These are phyloP conservation scores for Neurospora sp. DNA, from an alignment of 2,329 filamentous ascomycete genomes.

Conservation along the genomic window DNA sequence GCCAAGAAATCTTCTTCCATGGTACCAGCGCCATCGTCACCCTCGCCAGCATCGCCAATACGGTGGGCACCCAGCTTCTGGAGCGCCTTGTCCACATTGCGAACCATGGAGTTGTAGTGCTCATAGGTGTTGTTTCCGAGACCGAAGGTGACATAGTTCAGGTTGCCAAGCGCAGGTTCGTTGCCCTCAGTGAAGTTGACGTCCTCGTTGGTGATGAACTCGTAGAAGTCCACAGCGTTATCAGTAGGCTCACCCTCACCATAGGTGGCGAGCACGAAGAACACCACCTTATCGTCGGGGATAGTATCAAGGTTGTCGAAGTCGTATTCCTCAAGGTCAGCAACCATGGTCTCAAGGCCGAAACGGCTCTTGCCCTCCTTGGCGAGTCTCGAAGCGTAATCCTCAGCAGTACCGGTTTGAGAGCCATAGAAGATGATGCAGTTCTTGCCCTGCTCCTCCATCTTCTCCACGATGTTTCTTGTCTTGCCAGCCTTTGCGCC, in stretches of 20 bases:
- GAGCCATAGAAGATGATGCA: constrained; percentile 98
- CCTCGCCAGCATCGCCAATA: constrained; percentile 84
- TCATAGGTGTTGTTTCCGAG: constrained; percentile 99
- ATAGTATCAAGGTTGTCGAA: constrained; percentile 87
- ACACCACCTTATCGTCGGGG: constrained; percentile 79
- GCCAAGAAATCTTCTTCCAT: constrained; percentile 99
- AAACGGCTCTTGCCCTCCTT: constrained; percentile 97
- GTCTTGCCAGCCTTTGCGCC: constrained; percentile 72
- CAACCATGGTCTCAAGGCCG: constrained; percentile 95
- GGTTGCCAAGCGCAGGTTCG: constrained; percentile 65
- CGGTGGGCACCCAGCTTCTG: constrained; percentile 73
- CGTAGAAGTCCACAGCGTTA: constrained; percentile 98
- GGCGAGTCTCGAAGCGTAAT: constrained; percentile 90
- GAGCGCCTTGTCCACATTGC: constrained; percentile 75
- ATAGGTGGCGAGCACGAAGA: constrained; percentile 96
- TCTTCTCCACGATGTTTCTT: constrained; percentile 86
- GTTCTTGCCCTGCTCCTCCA: constrained; percentile 93
- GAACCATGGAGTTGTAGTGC: constrained; percentile 98
- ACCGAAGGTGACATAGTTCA: constrained; percentile 92
- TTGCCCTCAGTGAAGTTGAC: constrained; percentile 66
- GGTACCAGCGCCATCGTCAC: constrained; percentile 93
- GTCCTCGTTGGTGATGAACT: constrained; percentile 81
- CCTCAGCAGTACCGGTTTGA: constrained; percentile 95
- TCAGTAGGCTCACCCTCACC: constrained; percentile 98
- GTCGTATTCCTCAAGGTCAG: constrained; percentile 95